Percentiles rank a stretch among this genome's conserved stretches.
phyloP scores from a whole-genome alignment of 306 rosid species.

The Lathyrus sativus region DNA sequence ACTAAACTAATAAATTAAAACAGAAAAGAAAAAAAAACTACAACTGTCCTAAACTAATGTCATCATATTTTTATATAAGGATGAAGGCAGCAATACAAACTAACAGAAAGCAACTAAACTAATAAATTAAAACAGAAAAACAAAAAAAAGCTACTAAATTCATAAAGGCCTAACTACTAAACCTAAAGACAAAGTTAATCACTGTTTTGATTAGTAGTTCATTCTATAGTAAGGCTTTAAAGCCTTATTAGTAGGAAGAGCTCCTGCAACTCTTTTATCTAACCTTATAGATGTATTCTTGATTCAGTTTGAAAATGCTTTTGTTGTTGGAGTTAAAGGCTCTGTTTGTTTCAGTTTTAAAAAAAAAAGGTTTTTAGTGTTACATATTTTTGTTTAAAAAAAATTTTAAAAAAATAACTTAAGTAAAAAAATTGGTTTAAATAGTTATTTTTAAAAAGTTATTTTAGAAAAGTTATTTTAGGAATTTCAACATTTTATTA shows the following conservation, averaged over 20 bases:
- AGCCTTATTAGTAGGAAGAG: background rate
- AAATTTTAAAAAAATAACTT: too few relatives aligned
- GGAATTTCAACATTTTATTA: too few relatives aligned
- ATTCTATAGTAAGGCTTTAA: background rate
- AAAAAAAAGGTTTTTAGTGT: too few relatives aligned
- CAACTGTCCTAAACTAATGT: background rate
- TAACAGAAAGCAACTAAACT: background rate
- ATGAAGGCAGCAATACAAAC: background rate
- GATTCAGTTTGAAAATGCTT: conserved; percentile 16
- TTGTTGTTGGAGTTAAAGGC: conserved; percentile 19
- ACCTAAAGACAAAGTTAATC: background rate
- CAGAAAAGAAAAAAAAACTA: background rate
- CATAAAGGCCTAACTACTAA: background rate
- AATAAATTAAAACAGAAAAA: background rate
- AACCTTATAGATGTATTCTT: background rate
- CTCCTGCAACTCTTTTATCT: background rate
- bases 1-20: background rate
- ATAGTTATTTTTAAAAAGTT: too few relatives aligned
- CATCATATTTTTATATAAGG: background rate
- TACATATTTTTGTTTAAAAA: too few relatives aligned
- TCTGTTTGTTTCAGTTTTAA: too few relatives aligned
- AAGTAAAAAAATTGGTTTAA: too few relatives aligned
- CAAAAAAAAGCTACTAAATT: background rate
- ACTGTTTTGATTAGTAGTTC: background rate
- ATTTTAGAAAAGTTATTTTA: too few relatives aligned